phyloP scores from a whole-genome alignment of 2,329 filamentous ascomycete genomes.

The Alternaria ventricosa region DNA sequence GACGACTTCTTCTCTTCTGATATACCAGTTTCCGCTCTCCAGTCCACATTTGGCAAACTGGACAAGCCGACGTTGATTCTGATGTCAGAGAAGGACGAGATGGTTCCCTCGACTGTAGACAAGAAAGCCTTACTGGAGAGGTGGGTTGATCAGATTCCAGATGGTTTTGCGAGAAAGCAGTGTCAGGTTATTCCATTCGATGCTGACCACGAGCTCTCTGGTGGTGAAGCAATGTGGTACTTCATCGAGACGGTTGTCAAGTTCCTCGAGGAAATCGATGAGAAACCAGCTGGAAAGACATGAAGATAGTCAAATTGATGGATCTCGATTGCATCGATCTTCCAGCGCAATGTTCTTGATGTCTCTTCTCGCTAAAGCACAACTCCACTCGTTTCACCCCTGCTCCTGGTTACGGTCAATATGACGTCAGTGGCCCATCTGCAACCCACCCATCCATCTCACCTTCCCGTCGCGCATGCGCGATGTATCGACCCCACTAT shows the following conservation, averaged over 20 bases:
- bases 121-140: conserved; percentile 10
- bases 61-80: conserved; percentile 15
- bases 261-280: not conserved
- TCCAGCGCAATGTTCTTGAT: no score
- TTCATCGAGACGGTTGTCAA: not conserved
- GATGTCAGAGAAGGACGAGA: conserved; percentile 22
- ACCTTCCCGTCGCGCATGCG: conserved; percentile 3
- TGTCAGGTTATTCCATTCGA: not conserved
- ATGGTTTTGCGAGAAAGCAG: not conserved
- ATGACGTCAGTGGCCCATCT: conserved; percentile 28
- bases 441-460: not conserved
- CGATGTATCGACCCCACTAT: not conserved
- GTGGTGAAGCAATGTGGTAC: not conserved
- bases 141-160: not conserved
- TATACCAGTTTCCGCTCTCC: not conserved
- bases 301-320: not conserved
- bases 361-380: not conserved
- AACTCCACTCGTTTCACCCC: conserved; percentile 11
- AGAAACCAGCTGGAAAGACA: not conserved
- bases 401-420: conserved; percentile 6
- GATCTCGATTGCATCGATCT: not conserved
- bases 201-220: conserved; percentile 1
- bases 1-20: conserved; percentile 30
- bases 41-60: conserved; percentile 8
- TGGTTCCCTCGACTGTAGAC: conserved; percentile 18